Base-by-base conservation (phyloP, 306 rosid genomes). In the Vigna angularis region DNA sequence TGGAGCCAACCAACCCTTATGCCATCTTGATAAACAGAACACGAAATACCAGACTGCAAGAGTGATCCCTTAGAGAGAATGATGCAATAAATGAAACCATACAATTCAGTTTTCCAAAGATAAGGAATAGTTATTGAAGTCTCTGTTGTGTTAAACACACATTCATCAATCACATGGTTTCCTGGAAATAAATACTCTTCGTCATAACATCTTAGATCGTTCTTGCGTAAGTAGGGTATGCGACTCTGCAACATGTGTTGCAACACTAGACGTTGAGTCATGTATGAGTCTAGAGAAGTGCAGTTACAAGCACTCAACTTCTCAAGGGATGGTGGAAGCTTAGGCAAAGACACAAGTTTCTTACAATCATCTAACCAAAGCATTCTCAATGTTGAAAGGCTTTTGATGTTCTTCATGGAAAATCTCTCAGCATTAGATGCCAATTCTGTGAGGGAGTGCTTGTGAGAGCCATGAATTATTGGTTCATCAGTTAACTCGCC, bases 41-140 rank as follows among this genome's bases (percentile, higher is more conserved):
- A 61, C 1, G 20, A 75, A 48, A 15, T 22, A 22, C 12, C 36
- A 57, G 3, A 50, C 12, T 56, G 15, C 7, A 56, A 56, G 15
- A 56, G 15, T 49, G 16, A 3, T 28, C 58, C 67, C 48, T 30
- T 6, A 5, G 70, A 47, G 18, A 78, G 76, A 69, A 78, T 3
- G 16, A 70, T 2, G 64, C 47, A 70, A 59, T 20, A 70, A 48
- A 78, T 48, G 53, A 78, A 49, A 36, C 64, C 45, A 7, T 20
- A 2, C 9, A 70, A 14, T n/a, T 5, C 20, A 34, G 3, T 3
- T 47, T 58, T 34, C 49, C 13, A 30, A 48, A 57, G 66, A 42
- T 15, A 57, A 48, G 62, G 53, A 57, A 58, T 44, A 5, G 53
- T 78, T 20, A 70, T 78, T 61, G 82, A 78, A 69, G 9, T 20